phyloP scores from a whole-genome alignment of 495 filamentous ascomycete genomes.

The Paragyromitra xinjiangensis region DNA sequence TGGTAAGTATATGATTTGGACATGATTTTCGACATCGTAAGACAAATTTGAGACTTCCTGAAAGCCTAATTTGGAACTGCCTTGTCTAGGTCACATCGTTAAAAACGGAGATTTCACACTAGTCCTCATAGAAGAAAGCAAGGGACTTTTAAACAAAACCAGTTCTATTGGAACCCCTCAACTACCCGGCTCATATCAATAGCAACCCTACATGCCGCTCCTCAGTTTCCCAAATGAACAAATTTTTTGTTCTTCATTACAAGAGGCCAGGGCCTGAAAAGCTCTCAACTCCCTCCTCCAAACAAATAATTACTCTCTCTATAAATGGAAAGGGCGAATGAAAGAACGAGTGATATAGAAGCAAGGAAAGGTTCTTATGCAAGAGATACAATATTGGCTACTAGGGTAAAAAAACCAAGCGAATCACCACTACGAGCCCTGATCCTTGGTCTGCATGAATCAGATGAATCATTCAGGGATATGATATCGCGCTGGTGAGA shows the following conservation, averaged over 20 bases:
- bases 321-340: not conserved
- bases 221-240: conserved; percentile 13
- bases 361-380: not conserved
- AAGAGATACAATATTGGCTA: not conserved
- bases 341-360: not conserved
- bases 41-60: not conserved
- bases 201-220: conserved; percentile 14
- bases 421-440: not conserved
- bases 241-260: not conserved
- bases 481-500: not conserved
- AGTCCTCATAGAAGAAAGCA: not conserved
- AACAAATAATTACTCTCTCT: not conserved
- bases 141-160: not conserved
- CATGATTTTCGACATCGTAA: not conserved
- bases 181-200: conserved; percentile 14
- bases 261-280: not conserved
- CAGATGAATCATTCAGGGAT: not conserved
- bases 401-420: not conserved
- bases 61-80: too few relatives aligned
- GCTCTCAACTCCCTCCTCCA: conserved; percentile 15
- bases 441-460: not conserved
- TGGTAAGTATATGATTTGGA: not conserved
- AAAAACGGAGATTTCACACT: too few relatives aligned
- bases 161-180: not conserved
- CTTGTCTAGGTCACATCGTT: too few relatives aligned